A percentile compares a stretch with the other conserved stretches of the same genome.
phyloP scores from a whole-genome alignment of 2,329 filamentous ascomycete species.

The Eutypa lata region DNA sequence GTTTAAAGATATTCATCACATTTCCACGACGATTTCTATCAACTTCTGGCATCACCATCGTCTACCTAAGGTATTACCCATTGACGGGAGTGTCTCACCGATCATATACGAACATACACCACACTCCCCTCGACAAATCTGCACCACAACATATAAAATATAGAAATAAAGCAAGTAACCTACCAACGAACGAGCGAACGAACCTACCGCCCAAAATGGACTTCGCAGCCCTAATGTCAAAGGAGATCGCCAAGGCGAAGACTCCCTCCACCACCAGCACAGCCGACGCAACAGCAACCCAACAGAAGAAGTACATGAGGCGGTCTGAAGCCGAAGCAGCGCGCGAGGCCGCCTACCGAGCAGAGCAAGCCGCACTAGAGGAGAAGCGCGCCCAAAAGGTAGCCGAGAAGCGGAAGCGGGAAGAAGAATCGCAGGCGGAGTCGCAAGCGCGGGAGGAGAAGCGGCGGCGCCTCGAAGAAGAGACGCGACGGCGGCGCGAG shows the following conservation, averaged over 20 bases:
- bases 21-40: not conserved
- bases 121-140: no score
- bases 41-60: no score
- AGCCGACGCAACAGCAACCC: slow-evolving; percentile 11
- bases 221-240: slow-evolving; percentile 89
- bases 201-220: slow-evolving; percentile 63
- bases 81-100: no score
- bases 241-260: slow-evolving; percentile 84
- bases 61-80: no score
- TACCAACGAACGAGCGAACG: no score
- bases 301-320: slow-evolving; percentile 77
- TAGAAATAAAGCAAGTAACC: no score
- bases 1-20: no score
- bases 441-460: slow-evolving; percentile 75
- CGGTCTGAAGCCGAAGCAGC: slow-evolving; percentile 83
- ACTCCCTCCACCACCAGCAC: slow-evolving; percentile 18
- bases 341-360: slow-evolving; percentile 74
- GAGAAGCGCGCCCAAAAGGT: slow-evolving; percentile 66
- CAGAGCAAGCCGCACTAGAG: slow-evolving; percentile 75
- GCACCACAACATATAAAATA: no score
- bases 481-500: slow-evolving; percentile 66
- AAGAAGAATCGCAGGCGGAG: slow-evolving; percentile 77
- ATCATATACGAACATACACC: no score
- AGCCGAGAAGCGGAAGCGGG: slow-evolving; percentile 79
- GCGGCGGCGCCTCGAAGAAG: slow-evolving; percentile 74